A percentile compares a stretch with the other conserved stretches of the same genome.
Conservation (phyloP, 306 rosid species). For the Inga leiocalycina region DNA sequence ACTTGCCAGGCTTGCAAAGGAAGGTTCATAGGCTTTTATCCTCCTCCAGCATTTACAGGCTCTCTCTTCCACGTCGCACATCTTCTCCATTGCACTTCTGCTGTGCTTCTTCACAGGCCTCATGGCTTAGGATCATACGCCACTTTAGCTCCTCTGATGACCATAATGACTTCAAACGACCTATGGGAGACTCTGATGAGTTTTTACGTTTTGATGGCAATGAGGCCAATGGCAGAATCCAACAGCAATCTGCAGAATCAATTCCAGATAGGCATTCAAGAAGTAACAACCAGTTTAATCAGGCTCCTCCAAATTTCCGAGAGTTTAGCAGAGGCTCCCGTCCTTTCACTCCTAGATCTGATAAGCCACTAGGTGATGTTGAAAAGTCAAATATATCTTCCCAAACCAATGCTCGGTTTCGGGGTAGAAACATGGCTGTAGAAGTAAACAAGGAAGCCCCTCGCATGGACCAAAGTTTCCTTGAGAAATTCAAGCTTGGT, state of each 20-base stretch:
- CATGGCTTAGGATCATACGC: slow-evolving; percentile 36
- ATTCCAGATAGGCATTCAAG: slow-evolving; percentile 49
- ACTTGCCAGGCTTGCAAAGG: slow-evolving; percentile 36
- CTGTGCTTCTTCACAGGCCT: not conserved
- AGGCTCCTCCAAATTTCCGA: slow-evolving; percentile 9
- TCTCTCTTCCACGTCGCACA: slow-evolving; percentile 33
- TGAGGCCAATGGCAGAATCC: not conserved
- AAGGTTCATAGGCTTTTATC: slow-evolving; percentile 37
- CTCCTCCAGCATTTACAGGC: slow-evolving; percentile 31
- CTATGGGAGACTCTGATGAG: slow-evolving; percentile 35
- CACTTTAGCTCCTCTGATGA: slow-evolving; percentile 47
- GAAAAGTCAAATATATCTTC: slow-evolving; percentile 26
- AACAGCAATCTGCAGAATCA: slow-evolving; percentile 34
- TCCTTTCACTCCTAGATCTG: slow-evolving; percentile 38
- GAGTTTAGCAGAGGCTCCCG: slow-evolving; percentile 30
- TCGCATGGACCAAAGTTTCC: slow-evolving; percentile 61
- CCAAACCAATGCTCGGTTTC: slow-evolving; percentile 35
- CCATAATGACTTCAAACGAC: slow-evolving; percentile 9
- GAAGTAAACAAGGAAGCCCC: slow-evolving; percentile 22
- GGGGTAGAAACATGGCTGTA: slow-evolving; percentile 27
- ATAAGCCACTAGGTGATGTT: slow-evolving; percentile 22
- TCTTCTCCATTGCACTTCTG: slow-evolving; percentile 15
- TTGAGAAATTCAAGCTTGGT: slow-evolving; percentile 69
- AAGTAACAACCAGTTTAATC: slow-evolving; percentile 32
- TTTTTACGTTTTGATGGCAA: slow-evolving; percentile 8